phyloP scores from a whole-genome alignment of 805 yeast species.

The Grigorovia transvaalensis region DNA sequence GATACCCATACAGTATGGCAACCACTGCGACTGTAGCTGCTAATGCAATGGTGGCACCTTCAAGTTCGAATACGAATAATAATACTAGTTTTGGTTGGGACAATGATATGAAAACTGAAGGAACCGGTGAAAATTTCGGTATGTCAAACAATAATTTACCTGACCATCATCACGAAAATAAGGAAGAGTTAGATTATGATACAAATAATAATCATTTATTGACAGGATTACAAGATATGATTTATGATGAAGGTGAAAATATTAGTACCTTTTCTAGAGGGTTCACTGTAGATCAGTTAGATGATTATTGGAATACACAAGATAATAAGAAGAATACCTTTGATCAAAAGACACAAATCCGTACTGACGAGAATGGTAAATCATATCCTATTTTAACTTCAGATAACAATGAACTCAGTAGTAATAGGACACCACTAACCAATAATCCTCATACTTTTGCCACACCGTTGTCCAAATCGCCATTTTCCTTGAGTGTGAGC shows the following conservation, averaged over 20 bases:
- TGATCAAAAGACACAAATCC: neutral
- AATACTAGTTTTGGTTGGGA: neutral
- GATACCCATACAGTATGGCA: conserved; percentile 1
- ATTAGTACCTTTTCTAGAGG: conserved; percentile 24
- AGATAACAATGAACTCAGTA: neutral
- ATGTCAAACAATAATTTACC: neutral
- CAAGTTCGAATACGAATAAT: neutral
- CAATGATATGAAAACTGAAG: neutral
- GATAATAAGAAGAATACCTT: neutral
- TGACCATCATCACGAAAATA: conserved; percentile 4
- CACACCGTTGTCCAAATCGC: conserved; percentile 4
- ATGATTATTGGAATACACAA: conserved; percentile 24
- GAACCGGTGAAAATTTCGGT: neutral
- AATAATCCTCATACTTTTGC: conserved; percentile 1
- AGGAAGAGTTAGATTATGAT: conserved; percentile 20
- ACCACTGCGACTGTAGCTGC: neutral
- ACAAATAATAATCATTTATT: conserved; percentile 20
- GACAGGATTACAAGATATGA: conserved; percentile 26
- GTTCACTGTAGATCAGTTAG: conserved; percentile 29
- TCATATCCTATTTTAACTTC: conserved; percentile 1
- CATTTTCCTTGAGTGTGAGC: neutral
- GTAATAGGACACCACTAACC: neutral
- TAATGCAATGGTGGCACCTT: neutral
- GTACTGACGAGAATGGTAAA: neutral
- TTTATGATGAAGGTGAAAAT: conserved; percentile 22